Percentiles rank a stretch among this genome's conserved stretches.
Conservation (phyloP, 306 rosid genomes). For the Begonia fuchsioides region DNA sequence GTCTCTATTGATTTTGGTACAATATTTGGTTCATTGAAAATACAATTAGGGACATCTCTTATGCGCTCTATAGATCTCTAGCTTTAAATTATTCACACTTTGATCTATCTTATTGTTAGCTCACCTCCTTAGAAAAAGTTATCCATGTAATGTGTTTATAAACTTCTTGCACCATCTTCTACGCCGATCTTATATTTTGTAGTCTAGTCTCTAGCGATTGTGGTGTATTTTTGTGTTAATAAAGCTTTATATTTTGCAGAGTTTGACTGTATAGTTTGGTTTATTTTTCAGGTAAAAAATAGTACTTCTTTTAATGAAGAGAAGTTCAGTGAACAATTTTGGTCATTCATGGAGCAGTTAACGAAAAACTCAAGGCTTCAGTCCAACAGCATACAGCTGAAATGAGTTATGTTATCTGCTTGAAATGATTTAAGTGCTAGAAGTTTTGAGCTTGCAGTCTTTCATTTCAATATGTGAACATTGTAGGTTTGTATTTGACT, state of each 20-base stretch:
- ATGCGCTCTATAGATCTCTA: no score
- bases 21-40: no score
- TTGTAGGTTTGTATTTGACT: slow-evolving; percentile 32
- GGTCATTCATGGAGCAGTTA: slow-evolving; percentile 8
- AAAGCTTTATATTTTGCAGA: no score
- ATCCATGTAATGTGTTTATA: neutral
- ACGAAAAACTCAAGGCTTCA: neutral
- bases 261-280: no score
- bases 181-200: neutral
- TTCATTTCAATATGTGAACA: slow-evolving; percentile 49
- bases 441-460: slow-evolving; percentile 37
- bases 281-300: slow-evolving; percentile 21
- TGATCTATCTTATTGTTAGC: no score
- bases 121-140: neutral
- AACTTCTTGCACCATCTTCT: neutral
- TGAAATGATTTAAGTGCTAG: slow-evolving; percentile 29
- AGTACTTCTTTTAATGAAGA: neutral
- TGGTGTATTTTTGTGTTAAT: no score
- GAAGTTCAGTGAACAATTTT: slow-evolving; percentile 20
- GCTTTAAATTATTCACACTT: no score
- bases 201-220: no score
- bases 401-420: neutral
- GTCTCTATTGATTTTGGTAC: neutral
- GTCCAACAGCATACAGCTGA: no score
- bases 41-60: no score